Evolutionary conservation across 805 yeast genomes (phyloP), one percentile per base, ranked within the genome.

Genomic region (Starmera caribaea): DNA sequence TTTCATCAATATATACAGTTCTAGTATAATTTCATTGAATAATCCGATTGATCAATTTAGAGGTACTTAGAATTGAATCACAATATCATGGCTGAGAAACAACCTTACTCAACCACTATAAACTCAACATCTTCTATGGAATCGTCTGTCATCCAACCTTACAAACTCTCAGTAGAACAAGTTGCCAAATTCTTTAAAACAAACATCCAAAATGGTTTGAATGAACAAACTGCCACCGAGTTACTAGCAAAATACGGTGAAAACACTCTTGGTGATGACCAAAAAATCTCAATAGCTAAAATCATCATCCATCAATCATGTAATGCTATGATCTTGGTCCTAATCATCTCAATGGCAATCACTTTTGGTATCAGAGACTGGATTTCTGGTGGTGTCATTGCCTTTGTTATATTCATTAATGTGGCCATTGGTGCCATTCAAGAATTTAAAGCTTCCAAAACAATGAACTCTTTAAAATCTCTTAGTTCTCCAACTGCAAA

Each of bases 311-410:
- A 79, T 46, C 92, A 82, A 49, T 64, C 77, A 2, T 77, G 77
- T 57, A 82, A 82, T 53, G 90, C 92, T 36, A 82, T 82, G 92
- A 77, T 81, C 37, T 59, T 82, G 46, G 90, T 82, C 8, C 65
- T 81, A 46, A 59, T 81, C 39, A 79, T 80, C 30, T 75, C 86
- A 14, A 74, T 79, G 82, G 57, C 76, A 16, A 79, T 82, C 38
- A 79, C 89, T 5, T 68, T 81, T 37, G 88, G 81, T 16, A 79
- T 83, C 46, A 66, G 68, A 42, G 90, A 83, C 56, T 82, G 85
- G 81, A 83, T 82, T 46, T 77, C 86, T 8, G 92, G 88, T 37
- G 92, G 90, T 40, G 90, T 83, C 29, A 79, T 82, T 54, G 77
- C 74, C 1, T 79, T 73, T 36, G 89, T 83, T 17, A 74, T 83